Conservation (phyloP, 2,329 filamentous ascomycete genomes). For the Rutstroemia sp. region DNA sequence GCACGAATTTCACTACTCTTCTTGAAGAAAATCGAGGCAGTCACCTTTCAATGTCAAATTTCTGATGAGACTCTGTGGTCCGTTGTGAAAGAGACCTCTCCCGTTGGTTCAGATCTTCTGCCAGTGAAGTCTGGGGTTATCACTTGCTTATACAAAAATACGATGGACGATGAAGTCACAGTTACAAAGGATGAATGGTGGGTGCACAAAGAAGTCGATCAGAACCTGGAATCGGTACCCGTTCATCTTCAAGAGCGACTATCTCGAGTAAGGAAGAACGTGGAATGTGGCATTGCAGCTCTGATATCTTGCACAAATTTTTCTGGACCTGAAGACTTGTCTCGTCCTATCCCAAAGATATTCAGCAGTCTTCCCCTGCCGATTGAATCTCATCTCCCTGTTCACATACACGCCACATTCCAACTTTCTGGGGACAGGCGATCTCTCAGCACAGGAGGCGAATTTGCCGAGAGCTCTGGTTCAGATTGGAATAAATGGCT, state of each 20-base stretch:
- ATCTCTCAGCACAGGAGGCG: constrained; percentile 19
- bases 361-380: constrained; percentile 8
- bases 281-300: constrained; percentile 20
- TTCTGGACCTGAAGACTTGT: background rate
- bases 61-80: constrained; percentile 15
- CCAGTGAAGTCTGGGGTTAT: constrained; percentile 7
- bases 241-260: constrained; percentile 9
- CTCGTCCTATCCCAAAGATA: background rate
- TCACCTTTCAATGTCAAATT: constrained; percentile 16
- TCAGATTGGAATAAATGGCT: constrained; percentile 24
- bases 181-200: constrained; percentile 17
- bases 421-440: constrained; percentile 25
- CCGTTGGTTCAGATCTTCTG: background rate
- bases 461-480: constrained; percentile 10
- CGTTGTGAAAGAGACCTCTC: constrained; percentile 3
- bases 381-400: constrained; percentile 20
- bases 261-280: constrained; percentile 17
- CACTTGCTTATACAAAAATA: constrained; percentile 6
- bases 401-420: constrained; percentile 28
- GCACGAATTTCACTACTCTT: constrained; percentile 24
- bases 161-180: background rate
- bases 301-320: constrained; percentile 9
- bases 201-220: constrained; percentile 14
- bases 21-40: constrained; percentile 15
- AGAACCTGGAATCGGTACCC: constrained; percentile 4